Evolutionary conservation across 345 rosid genomes (phyloP), one percentile per base, ranked within the genome.

Genomic region (Cochlearia excelsa): DNA sequence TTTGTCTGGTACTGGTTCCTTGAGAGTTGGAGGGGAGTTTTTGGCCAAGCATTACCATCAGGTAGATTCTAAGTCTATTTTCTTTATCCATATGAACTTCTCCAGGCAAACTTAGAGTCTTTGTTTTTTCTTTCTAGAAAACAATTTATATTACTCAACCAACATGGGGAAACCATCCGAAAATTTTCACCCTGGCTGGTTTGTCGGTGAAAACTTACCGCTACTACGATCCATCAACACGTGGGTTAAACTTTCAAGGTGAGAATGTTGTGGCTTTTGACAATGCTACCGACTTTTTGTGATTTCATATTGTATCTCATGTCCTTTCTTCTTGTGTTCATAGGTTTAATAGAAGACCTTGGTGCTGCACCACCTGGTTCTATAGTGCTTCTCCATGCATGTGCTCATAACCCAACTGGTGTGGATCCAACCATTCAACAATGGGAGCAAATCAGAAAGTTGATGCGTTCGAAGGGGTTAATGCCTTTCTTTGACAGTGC

Each of bases 321-420:
- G 3, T 6, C n/a, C 10, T 37, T 54, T 5, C 1, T 31, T 46
- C 39, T 65, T 50, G 46, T 63, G 71, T 46, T 68, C 43, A 74
- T 49, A 91, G 98, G 96, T 57, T 64, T 91, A 26, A 10, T 88
- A 46, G 88, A 91, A 75, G 98, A 91, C 66, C 87, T 91, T 60
- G 82, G 87, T 77, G 77, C 88, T 75, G 93, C 98, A 11, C 87
- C 88, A 67, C 74, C 84, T 40, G 95, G 98, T 62, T 79, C 98
- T 59, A 70, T 88, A 50, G 84, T 91, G 38, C 96, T 91, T 41
- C 96, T 91, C 52, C 96, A 91, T 80, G 98, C 98, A 10, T 91
- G 98, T 79, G 98, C 98, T 53, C 98, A 91, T 69, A 92, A 92
- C 74, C 98, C 99, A 26, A 88, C 97, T 26, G 99, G 97, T 41